These are phyloP conservation scores for Daldinia grandis DNA, from an alignment of 495 filamentous ascomycete genomes.

Conservation along the genomic window DNA sequence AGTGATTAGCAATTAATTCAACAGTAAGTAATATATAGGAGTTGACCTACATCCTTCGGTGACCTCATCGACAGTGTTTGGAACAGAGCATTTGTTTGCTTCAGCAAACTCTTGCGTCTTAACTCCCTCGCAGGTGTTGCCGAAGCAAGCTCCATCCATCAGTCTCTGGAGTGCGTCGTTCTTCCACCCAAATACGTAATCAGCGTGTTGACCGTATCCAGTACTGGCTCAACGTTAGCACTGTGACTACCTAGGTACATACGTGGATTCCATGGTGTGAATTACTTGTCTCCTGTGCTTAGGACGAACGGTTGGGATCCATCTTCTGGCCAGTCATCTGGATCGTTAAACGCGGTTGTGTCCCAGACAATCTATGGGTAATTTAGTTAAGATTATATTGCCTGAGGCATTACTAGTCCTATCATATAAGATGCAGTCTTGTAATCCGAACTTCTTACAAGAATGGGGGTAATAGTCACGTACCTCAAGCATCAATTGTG, in stretches of 20 bases:
- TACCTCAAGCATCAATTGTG: slow-evolving; percentile 54
- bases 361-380: slow-evolving; percentile 46
- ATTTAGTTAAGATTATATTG: background rate
- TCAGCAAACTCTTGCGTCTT: slow-evolving; percentile 44
- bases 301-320: slow-evolving; percentile 55
- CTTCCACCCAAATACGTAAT: slow-evolving; percentile 60
- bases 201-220: slow-evolving; percentile 55
- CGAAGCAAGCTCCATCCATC: slow-evolving; percentile 56
- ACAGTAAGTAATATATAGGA: background rate
- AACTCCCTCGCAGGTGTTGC: slow-evolving; percentile 48
- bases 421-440: background rate
- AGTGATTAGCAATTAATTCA: background rate
- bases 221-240: slow-evolving; percentile 34
- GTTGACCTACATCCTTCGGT: slow-evolving; percentile 52
- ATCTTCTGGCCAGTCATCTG: slow-evolving; percentile 50
- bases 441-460: background rate
- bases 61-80: slow-evolving; percentile 49
- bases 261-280: background rate
- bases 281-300: slow-evolving; percentile 51
- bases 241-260: background rate
- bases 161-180: slow-evolving; percentile 51
- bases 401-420: background rate
- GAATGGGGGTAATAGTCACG: background rate
- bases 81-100: slow-evolving; percentile 53
- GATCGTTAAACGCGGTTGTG: slow-evolving; percentile 52